Conservation (phyloP, 768 basidiomycete genomes). For the Naganishia antarctica region DNA sequence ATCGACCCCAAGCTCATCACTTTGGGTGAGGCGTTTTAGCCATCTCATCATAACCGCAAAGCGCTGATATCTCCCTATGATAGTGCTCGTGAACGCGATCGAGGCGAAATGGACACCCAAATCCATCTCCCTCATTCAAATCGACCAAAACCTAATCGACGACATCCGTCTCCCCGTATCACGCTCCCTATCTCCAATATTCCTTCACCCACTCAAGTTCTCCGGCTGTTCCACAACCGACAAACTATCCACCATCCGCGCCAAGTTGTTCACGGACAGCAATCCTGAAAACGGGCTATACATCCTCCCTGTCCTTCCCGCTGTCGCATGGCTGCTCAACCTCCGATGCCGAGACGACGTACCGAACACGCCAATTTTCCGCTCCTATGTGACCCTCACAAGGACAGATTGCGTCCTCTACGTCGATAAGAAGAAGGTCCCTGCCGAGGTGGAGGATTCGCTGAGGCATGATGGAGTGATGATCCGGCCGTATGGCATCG, state of each 20-base stretch:
- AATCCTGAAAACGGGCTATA: slow-evolving; percentile 53
- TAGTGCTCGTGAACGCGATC: slow-evolving; percentile 11
- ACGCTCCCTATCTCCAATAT: slow-evolving; percentile 15
- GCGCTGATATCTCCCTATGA: background rate
- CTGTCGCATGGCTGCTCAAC: slow-evolving; percentile 82
- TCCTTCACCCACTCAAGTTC: slow-evolving; percentile 63
- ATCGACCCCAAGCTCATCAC: slow-evolving; percentile 42
- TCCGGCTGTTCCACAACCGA: slow-evolving; percentile 56
- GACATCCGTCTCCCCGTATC: slow-evolving; percentile 25
- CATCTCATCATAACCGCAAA: slow-evolving; percentile 10
- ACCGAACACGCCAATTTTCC: slow-evolving; percentile 87
- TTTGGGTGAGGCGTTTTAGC: slow-evolving; percentile 15
- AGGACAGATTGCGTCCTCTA: slow-evolving; percentile 62
- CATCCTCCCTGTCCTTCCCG: slow-evolving; percentile 55
- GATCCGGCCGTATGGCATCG: slow-evolving; percentile 56
- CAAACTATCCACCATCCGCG: slow-evolving; percentile 66
- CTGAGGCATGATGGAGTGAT: slow-evolving; percentile 29
- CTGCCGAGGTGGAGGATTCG: slow-evolving; percentile 20
- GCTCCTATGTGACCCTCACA: slow-evolving; percentile 74
- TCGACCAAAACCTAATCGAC: slow-evolving; percentile 41
- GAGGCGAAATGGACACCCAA: slow-evolving; percentile 6
- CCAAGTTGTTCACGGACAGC: slow-evolving; percentile 30
- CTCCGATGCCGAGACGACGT: slow-evolving; percentile 76
- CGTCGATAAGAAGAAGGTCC: slow-evolving; percentile 55
- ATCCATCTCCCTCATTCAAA: slow-evolving; percentile 33